Conservation (phyloP, 2,329 filamentous ascomycete genomes). For the Colletotrichum sp. region DNA sequence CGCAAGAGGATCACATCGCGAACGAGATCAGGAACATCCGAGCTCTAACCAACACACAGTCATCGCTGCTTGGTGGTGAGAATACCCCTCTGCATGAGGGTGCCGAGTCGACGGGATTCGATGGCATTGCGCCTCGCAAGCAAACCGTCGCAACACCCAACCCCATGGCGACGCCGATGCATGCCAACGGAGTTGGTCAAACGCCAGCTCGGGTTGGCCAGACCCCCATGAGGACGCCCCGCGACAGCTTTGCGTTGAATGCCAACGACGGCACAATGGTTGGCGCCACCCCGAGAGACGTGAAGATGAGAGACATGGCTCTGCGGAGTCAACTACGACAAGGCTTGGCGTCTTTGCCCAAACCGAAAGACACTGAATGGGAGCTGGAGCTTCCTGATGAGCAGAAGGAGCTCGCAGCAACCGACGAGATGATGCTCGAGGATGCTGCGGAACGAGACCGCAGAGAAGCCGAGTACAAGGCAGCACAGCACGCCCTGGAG, state of each 20-base stretch:
- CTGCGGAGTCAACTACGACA: constrained; percentile 71
- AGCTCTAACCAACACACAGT: constrained; percentile 91
- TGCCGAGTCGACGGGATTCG: constrained; percentile 82
- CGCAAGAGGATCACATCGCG: constrained; percentile 93
- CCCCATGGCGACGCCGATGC: constrained; percentile 88
- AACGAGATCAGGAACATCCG: constrained; percentile 96
- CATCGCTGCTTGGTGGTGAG: constrained; percentile 89
- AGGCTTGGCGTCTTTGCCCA: constrained; percentile 83
- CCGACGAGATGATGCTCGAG: constrained; percentile 57
- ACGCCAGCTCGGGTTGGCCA: constrained; percentile 75
- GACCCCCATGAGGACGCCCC: constrained; percentile 85
- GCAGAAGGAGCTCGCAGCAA: constrained; percentile 61
- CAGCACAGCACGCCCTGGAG: constrained; percentile 78
- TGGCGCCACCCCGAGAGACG: constrained; percentile 77
- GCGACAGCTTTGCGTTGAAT: constrained; percentile 88
- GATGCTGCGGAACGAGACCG: constrained; percentile 77
- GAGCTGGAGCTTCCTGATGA: constrained; percentile 93
- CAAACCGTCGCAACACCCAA: constrained; percentile 91
- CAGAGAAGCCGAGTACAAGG: constrained; percentile 74
- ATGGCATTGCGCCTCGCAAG: constrained; percentile 80
- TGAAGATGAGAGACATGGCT: constrained; percentile 73
- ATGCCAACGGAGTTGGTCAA: constrained; percentile 65
- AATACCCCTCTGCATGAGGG: constrained; percentile 90
- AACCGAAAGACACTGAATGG: constrained; percentile 92
- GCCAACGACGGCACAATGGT: constrained; percentile 70